Percentiles rank a stretch among this genome's conserved stretches.
Conservation (phyloP, 768 basidiomycete genomes). For the Lanmaoa pseudosensibilis region DNA sequence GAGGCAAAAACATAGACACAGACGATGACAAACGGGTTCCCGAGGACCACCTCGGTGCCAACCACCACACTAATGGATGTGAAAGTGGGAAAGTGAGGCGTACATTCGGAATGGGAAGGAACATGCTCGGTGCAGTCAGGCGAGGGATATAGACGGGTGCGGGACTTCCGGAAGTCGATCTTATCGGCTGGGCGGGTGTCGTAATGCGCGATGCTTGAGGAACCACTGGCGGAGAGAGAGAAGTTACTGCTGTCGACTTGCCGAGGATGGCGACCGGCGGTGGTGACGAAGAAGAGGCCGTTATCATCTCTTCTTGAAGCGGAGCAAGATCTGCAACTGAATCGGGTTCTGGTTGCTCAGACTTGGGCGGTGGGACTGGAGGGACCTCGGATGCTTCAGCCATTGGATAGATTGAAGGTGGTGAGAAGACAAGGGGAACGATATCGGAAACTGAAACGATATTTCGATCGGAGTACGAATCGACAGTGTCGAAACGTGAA, state of each 20-base stretch:
- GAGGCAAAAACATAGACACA: constrained; percentile 33
- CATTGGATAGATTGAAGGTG: constrained; percentile 2
- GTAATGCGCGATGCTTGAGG: constrained; percentile 42
- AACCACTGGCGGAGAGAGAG: constrained; percentile 27
- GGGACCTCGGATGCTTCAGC: not conserved
- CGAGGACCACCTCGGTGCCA: constrained; percentile 40
- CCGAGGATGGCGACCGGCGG: constrained; percentile 36
- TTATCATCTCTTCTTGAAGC: constrained; percentile 34
- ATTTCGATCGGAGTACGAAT: constrained; percentile 14
- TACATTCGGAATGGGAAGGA: constrained; percentile 88
- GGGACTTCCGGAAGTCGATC: constrained; percentile 7
- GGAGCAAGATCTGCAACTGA: not conserved
- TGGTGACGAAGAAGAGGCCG: constrained; percentile 1
- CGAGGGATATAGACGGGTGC: constrained; percentile 59
- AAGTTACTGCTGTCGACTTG: constrained; percentile 53
- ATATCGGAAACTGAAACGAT: too few relatives aligned
- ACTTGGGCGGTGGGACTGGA: constrained; percentile 9
- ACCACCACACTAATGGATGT: constrained; percentile 60
- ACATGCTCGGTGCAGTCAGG: constrained; percentile 73
- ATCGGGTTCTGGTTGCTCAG: not conserved
- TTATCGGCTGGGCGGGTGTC: constrained; percentile 41
- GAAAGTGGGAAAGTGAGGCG: constrained; percentile 49
- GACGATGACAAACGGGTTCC: constrained; percentile 37
- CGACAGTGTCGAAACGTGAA: not conserved
- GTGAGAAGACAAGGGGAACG: not conserved